Percentiles rank a stretch among this genome's conserved stretches.
Conservation (phyloP, 2,329 filamentous ascomycete genomes). For the Rosellinia necatrix region DNA sequence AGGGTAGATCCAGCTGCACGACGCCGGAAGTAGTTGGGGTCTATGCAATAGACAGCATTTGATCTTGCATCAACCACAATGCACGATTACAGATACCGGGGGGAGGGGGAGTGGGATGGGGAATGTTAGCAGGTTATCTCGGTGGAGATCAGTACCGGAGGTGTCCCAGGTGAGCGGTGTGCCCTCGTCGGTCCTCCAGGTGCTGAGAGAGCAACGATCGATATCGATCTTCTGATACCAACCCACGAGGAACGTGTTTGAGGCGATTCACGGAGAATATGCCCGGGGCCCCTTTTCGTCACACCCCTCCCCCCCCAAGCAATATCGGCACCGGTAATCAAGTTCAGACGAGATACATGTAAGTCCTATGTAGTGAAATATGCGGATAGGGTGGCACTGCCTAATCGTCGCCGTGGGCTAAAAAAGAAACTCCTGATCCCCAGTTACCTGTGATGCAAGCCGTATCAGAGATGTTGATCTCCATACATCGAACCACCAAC, state of each 20-base stretch:
- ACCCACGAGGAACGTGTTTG: background rate
- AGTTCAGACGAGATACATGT: conserved; percentile 10
- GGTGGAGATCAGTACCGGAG: background rate
- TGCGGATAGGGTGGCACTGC: conserved; percentile 10
- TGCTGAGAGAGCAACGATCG: background rate
- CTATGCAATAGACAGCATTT: conserved; percentile 12
- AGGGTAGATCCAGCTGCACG: background rate
- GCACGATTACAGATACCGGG: conserved; percentile 6
- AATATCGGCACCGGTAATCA: background rate
- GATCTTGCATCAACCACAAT: conserved; percentile 22
- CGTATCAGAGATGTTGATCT: background rate
- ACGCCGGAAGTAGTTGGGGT: conserved; percentile 16
- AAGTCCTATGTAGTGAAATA: background rate
- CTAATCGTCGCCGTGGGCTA: background rate
- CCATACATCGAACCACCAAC: background rate
- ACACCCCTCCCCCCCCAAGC: background rate
- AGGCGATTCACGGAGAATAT: background rate
- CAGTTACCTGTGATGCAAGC: background rate
- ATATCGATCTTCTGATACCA: background rate
- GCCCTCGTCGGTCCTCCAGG: background rate
- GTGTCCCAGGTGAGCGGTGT: conserved; percentile 4
- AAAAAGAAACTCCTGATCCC: background rate
- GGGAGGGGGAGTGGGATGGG: no score
- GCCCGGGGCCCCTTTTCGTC: background rate
- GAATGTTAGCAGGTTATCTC: background rate